Percentiles rank a stretch among this genome's conserved stretches.
Evolutionary conservation across 2,329 filamentous ascomycete genomes (phyloP).

Genomic region (Cryphonectria carpinicola): DNA sequence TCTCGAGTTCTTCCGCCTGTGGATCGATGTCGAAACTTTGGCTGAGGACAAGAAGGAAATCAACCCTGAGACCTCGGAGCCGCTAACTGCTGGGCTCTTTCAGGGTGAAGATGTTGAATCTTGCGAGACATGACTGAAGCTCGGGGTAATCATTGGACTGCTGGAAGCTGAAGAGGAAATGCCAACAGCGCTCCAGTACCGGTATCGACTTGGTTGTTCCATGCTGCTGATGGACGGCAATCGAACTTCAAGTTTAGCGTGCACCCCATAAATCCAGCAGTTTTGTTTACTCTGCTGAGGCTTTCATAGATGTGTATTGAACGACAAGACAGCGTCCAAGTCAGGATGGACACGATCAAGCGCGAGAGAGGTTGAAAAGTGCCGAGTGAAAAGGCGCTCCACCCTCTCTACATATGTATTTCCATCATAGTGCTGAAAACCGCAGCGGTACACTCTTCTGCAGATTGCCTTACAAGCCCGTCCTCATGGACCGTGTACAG

Average conservation of each 20-base stretch:
- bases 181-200: neutral
- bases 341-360: neutral
- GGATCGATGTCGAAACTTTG: neutral
- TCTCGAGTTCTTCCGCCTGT: conserved; percentile 9
- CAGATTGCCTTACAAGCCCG: neutral
- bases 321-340: neutral
- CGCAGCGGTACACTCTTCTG: neutral
- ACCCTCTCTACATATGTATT: neutral
- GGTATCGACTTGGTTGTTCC: neutral
- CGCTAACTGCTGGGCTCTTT: neutral
- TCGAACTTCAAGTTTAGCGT: neutral
- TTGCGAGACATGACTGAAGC: neutral
- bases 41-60: neutral
- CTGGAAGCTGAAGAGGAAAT: too few relatives aligned
- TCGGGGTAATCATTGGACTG: neutral
- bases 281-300: neutral
- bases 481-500: neutral
- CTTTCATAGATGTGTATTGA: neutral
- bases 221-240: neutral
- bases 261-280: neutral
- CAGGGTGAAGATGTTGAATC: too few relatives aligned
- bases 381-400: neutral
- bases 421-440: neutral
- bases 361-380: neutral
- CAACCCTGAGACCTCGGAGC: neutral